These are phyloP conservation scores for Coemansia sp. DNA, from an alignment of 192 early-diverging fungal species.

Conservation along the genomic window DNA sequence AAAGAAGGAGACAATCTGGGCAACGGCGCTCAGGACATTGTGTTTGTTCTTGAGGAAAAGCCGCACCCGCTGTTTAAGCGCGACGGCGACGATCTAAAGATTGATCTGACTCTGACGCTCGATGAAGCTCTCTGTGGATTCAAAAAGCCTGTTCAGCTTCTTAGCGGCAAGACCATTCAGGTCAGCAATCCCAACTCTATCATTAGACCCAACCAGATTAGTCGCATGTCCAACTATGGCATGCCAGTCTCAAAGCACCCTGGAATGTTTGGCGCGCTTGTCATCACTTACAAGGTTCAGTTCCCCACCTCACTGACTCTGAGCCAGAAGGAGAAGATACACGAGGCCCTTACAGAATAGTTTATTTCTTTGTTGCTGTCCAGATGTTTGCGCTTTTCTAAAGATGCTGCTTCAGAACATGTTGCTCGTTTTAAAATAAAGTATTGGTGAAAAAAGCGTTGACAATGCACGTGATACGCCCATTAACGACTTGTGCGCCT, in stretches of 20 bases:
- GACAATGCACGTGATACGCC: not conserved
- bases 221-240: constrained; percentile 75
- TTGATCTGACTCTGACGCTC: constrained; percentile 66
- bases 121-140: constrained; percentile 81
- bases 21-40: constrained; percentile 86
- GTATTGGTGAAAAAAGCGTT: not conserved
- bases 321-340: constrained; percentile 70
- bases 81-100: constrained; percentile 79
- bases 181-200: constrained; percentile 63
- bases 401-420: not conserved
- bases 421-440: too few relatives aligned
- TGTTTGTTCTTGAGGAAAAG: constrained; percentile 93
- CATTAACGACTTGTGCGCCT: not conserved
- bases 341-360: constrained; percentile 40
- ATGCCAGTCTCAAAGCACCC: constrained; percentile 91
- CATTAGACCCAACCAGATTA: constrained; percentile 74
- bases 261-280: constrained; percentile 83
- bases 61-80: constrained; percentile 85
- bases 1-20: constrained; percentile 86
- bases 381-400: not conserved
- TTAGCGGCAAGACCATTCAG: constrained; percentile 71
- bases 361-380: not conserved
- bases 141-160: constrained; percentile 66
- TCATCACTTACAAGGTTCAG: constrained; percentile 75
- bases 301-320: constrained; percentile 73